phyloP scores from a whole-genome alignment of 176 grass and related monocot genomes.

The Saccharum spontaneum region DNA sequence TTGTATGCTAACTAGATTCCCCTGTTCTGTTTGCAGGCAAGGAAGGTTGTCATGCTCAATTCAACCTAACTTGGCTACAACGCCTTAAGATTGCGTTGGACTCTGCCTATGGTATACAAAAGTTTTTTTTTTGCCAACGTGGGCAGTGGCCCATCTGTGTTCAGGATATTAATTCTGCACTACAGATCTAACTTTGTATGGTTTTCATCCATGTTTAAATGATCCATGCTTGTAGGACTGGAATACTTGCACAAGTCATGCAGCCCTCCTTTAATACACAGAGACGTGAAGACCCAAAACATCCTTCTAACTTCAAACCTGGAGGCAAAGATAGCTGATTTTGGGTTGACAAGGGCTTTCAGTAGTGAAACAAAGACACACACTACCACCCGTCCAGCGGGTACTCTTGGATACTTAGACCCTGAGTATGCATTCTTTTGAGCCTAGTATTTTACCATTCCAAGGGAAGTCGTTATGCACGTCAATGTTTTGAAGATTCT shows the following conservation, averaged over 20 bases:
- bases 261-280: constrained; percentile 13
- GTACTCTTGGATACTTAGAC: constrained; percentile 23
- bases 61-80: not conserved
- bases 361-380: constrained; percentile 2
- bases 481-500: not conserved
- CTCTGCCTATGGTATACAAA: not conserved
- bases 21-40: no score
- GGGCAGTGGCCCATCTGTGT: no score
- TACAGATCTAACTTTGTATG: no score
- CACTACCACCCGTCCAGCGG: not conserved
- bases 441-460: no score
- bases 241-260: constrained; percentile 35
- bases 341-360: constrained; percentile 27
- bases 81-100: constrained; percentile 20
- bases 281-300: constrained; percentile 29
- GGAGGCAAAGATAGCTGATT: constrained; percentile 5
- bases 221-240: constrained; percentile 4
- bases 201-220: not conserved
- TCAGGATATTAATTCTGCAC: no score
- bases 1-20: no score
- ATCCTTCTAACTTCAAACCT: constrained; percentile 17
- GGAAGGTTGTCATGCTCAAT: no score
- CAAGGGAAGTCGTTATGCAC: no score
- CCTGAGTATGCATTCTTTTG: constrained; percentile 1
- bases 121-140: no score